Base-by-base conservation (phyloP, 768 basidiomycete genomes). In the Megacollybia marginata region DNA sequence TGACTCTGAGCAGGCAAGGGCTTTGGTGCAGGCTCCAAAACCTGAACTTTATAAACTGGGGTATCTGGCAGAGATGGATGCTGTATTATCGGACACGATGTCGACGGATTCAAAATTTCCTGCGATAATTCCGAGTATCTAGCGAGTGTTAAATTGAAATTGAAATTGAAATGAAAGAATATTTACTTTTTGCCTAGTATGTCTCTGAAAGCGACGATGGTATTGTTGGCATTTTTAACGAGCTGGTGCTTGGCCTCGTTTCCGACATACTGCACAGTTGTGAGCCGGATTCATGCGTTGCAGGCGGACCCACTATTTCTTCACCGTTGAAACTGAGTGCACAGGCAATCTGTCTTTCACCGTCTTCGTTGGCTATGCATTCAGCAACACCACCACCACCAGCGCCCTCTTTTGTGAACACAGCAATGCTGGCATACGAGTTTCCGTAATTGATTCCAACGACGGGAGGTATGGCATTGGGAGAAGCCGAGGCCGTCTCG, bases 331-430 rank as follows among this genome's bases (percentile, higher is more conserved):
- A 98, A 0, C 93, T 81, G 48, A 98, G 73, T 23, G 92, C 92
- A 62, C 90, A 92, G 0, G 92, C 92, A 59, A 99, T 98, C 70
- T 99, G 95, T 32, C 96, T 85, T 63, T 97, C 95, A 31, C 96
- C 95, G 63, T 98, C 95, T 63, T 98, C 94, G 64, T 97, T 98
- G 5, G 94, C 96, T 53, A 98, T 97, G 63, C 91, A 95, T 61
- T 93, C 90, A 40, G 94, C 85, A 31, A 88, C 72, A 11, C 90
- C 90, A 68, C 96, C 92, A 92, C 94, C 48, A 33, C 18, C 20
- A 33, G 47, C 33, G 46, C 48, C 42, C 49, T 88, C 93, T 78
- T 96, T 97, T 58, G 88, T 91, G 61, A 96, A 85, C 44, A 97
- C 88, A 19, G 95, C 91, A 59, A 99, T 94, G 33, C 91, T 92